These are phyloP conservation scores for Geum urbanum DNA, from an alignment of 306 rosid species.

Conservation along the genomic window DNA sequence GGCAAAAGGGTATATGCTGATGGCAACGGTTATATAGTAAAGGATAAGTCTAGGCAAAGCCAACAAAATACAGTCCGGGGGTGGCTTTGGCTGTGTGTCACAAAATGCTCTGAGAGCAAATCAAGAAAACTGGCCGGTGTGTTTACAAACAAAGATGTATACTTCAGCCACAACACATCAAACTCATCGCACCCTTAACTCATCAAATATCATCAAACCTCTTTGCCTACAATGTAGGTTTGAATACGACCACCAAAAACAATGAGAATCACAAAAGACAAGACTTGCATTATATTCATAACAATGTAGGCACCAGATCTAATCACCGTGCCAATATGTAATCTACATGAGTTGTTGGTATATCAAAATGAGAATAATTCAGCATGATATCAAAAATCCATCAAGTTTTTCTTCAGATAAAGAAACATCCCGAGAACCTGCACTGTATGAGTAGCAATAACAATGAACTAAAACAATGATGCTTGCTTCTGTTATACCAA, in stretches of 20 bases:
- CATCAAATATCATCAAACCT: not conserved
- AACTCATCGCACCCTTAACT: slow-evolving; percentile 4
- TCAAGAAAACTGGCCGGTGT: not conserved
- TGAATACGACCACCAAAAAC: not conserved
- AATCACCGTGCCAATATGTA: not conserved
- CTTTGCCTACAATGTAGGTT: not conserved
- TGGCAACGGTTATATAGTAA: not conserved
- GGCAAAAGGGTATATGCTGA: not conserved
- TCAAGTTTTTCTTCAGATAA: not conserved
- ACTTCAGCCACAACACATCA: not conserved
- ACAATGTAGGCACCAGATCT: not conserved
- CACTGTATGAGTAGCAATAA: slow-evolving; percentile 23
- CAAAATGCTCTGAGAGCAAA: not conserved
- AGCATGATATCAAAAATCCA: not conserved
- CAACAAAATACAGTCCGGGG: not conserved
- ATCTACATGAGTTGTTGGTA: not conserved
- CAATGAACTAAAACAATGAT: slow-evolving; percentile 35
- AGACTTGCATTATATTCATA: not conserved
- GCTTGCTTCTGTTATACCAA: slow-evolving; percentile 38
- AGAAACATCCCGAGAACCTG: not conserved
- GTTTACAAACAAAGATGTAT: not conserved
- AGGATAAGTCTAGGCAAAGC: slow-evolving; percentile 6
- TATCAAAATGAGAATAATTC: not conserved
- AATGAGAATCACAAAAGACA: not conserved
- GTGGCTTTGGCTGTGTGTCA: not conserved